These are phyloP conservation scores for Hansenula sp. DNA, from an alignment of 1,139 yeast species.

Conservation along the genomic window DNA sequence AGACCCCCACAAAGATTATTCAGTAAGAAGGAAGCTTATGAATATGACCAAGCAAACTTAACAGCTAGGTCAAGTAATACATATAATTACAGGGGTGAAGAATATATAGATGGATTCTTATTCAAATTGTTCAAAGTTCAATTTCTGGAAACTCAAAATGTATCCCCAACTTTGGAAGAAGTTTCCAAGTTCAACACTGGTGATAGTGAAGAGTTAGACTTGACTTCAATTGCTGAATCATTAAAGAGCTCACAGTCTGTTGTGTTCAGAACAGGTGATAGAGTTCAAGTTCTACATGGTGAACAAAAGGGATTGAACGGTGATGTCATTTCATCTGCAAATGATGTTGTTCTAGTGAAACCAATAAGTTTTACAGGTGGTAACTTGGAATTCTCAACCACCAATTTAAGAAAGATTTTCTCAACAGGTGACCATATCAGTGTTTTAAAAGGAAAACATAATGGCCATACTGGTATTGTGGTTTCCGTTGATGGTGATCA, in stretches of 20 bases:
- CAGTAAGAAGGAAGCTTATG: conserved; percentile 70
- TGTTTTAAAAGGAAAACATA: conserved; percentile 85
- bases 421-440: conserved; percentile 94
- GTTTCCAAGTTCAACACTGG: conserved; percentile 74
- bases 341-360: conserved; percentile 36
- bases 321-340: conserved; percentile 58
- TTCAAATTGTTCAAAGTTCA: conserved; percentile 84
- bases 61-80: conserved; percentile 72
- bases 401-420: conserved; percentile 81
- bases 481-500: conserved; percentile 79
- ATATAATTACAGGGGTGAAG: conserved; percentile 80
- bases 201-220: conserved; percentile 72
- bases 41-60: conserved; percentile 53
- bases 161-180: conserved; percentile 86
- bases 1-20: conserved; percentile 86
- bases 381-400: conserved; percentile 69
- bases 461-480: conserved; percentile 93
- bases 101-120: conserved; percentile 83
- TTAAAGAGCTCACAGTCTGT: conserved; percentile 61
- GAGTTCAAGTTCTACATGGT: conserved; percentile 87
- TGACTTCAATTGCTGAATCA: conserved; percentile 80
- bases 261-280: conserved; percentile 88
- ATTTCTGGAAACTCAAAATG: conserved; percentile 76
- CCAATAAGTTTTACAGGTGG: conserved; percentile 42
- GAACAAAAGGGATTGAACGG: conserved; percentile 93